Evolutionary conservation across 1,284 basidiomycete species (phyloP).

Genomic region (Boletellus deceptivus): DNA sequence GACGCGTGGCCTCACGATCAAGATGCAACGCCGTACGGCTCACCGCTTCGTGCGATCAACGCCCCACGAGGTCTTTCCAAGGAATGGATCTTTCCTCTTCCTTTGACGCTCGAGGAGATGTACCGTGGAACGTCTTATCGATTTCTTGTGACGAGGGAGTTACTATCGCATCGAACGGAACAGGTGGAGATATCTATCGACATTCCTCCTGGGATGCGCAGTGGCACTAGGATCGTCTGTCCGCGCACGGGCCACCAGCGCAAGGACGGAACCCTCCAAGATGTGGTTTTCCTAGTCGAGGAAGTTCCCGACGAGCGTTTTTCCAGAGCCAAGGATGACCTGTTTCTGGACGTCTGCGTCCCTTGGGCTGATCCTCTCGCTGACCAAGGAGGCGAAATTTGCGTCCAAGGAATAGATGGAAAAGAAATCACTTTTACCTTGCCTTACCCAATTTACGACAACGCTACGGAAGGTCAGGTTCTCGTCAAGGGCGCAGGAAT

Average conservation of each 20-base stretch:
- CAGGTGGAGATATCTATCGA: constrained; percentile 74
- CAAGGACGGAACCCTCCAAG: constrained; percentile 65
- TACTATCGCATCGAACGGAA: constrained; percentile 60
- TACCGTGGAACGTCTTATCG: constrained; percentile 79
- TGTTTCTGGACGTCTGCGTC: constrained; percentile 65
- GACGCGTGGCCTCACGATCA: constrained; percentile 28
- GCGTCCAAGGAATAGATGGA: constrained; percentile 71
- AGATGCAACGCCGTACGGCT: constrained; percentile 33
- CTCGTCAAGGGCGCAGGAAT: constrained; percentile 75
- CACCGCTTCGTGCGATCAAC: constrained; percentile 40
- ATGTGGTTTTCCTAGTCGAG: constrained; percentile 78
- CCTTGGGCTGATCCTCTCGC: constrained; percentile 69
- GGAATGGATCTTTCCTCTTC: constrained; percentile 68
- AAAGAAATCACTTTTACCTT: constrained; percentile 59
- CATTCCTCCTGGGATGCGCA: constrained; percentile 68
- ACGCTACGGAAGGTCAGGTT: constrained; percentile 61
- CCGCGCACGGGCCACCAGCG: constrained; percentile 76
- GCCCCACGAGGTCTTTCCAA: constrained; percentile 35
- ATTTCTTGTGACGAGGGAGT: constrained; percentile 75
- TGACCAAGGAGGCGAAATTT: constrained; percentile 46
- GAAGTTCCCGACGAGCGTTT: constrained; percentile 73
- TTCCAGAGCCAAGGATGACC: constrained; percentile 69
- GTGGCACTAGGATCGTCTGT: constrained; percentile 79
- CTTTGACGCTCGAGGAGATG: constrained; percentile 81
- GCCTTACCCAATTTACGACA: constrained; percentile 60